phyloP scores from a whole-genome alignment of 1,284 basidiomycete genomes.

The Rhodotorula sp. region DNA sequence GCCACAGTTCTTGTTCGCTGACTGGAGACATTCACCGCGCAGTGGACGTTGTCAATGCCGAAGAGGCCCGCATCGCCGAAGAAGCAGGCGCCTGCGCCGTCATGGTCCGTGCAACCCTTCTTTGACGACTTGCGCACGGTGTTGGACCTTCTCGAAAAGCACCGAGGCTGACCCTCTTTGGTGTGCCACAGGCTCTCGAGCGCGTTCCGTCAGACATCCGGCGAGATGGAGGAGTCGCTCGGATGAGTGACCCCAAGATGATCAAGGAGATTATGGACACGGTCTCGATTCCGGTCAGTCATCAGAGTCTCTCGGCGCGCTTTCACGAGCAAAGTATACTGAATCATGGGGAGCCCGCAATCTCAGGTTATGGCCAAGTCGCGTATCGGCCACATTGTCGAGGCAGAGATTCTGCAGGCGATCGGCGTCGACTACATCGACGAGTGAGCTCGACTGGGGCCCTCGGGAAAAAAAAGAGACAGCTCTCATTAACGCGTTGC shows the following conservation, averaged over 20 bases:
- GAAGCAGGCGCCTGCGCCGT: slow-evolving; percentile 97
- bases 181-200: slow-evolving; percentile 56
- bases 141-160: not conserved
- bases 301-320: too few relatives aligned
- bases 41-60: slow-evolving; percentile 62
- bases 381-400: slow-evolving; percentile 95
- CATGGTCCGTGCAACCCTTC: slow-evolving; percentile 63
- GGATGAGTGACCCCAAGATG: slow-evolving; percentile 72
- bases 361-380: slow-evolving; percentile 81
- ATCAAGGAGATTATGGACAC: slow-evolving; percentile 90
- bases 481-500: slow-evolving; percentile 45
- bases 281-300: slow-evolving; percentile 71
- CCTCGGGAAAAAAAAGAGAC: not conserved
- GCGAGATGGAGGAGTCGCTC: slow-evolving; percentile 81
- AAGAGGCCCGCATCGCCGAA: slow-evolving; percentile 92
- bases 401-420: slow-evolving; percentile 84
- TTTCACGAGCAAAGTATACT: not conserved
- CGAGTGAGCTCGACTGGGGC: slow-evolving; percentile 43
- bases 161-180: not conserved
- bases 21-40: not conserved
- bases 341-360: slow-evolving; percentile 25
- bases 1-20: slow-evolving; percentile 46
- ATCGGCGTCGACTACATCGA: slow-evolving; percentile 98
- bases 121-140: not conserved
- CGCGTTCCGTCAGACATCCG: slow-evolving; percentile 96